Evolutionary conservation across 106 monocot genomes (phyloP).

Genomic region (Phalaenopsis equestris): DNA sequence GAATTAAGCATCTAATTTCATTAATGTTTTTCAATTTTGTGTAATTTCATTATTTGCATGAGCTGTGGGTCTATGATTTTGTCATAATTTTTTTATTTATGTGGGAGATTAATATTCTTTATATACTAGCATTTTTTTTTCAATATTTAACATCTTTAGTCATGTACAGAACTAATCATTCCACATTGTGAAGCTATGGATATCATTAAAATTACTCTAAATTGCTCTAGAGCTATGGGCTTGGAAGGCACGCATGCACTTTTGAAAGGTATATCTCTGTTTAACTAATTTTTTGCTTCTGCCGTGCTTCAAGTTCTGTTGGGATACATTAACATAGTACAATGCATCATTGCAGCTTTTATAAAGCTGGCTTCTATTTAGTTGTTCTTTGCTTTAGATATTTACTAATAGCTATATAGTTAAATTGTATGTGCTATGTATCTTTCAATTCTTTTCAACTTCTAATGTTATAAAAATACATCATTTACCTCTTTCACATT

Average conservation of each 20-base stretch:
- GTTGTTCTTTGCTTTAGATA: not conserved
- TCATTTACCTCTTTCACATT: not conserved
- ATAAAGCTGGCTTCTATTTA: not conserved
- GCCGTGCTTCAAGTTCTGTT: not conserved
- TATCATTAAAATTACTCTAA: constrained; percentile 25
- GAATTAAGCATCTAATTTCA: not conserved
- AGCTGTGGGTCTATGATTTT: not conserved
- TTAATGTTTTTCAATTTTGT: not conserved
- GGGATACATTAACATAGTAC: not conserved
- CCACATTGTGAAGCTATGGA: constrained; percentile 28
- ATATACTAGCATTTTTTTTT: not conserved
- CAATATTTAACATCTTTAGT: not conserved
- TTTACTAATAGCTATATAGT: not conserved
- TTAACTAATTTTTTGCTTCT: not conserved
- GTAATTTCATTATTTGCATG: not conserved
- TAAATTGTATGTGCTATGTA: not conserved
- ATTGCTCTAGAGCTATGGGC: constrained; percentile 17
- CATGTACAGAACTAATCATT: constrained; percentile 34
- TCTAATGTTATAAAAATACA: not conserved
- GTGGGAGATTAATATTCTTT: not conserved
- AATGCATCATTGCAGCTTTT: not conserved
- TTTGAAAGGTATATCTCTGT: constrained; percentile 19
- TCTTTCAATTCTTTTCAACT: not conserved
- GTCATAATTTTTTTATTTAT: not conserved
- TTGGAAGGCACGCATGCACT: constrained; percentile 10